Conservation (phyloP, 2,329 filamentous ascomycete species). For the Sclerotinia borealis region DNA sequence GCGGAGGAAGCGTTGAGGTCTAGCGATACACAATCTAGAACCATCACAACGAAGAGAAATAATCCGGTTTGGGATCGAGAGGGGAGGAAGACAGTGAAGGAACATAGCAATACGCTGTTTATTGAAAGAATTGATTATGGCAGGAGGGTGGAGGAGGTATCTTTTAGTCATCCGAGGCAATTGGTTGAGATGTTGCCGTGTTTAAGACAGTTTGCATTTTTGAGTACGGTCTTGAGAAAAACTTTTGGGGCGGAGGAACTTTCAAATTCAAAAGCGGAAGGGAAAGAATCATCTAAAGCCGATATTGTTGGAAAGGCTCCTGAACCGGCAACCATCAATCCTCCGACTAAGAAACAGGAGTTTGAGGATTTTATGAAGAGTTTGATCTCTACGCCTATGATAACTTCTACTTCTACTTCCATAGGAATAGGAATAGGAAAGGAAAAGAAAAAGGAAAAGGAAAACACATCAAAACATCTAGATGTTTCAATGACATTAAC, state of each 20-base stretch:
- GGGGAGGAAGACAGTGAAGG: conserved; percentile 25
- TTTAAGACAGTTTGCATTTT: conserved; percentile 68
- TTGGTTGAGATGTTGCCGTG: conserved; percentile 67
- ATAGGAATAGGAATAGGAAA: too few relatives aligned
- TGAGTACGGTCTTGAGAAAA: conserved; percentile 57
- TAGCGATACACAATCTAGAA: conserved; percentile 45
- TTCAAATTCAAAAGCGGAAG: not conserved
- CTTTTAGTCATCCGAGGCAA: conserved; percentile 74
- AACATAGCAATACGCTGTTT: conserved; percentile 56
- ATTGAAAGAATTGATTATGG: conserved; percentile 70
- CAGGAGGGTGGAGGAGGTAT: conserved; percentile 58
- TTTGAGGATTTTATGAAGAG: conserved; percentile 30
- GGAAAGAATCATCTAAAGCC: not conserved
- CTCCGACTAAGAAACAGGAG: conserved; percentile 25
- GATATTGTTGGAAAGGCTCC: not conserved
- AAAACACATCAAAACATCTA: not conserved
- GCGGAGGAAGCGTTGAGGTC: conserved; percentile 43
- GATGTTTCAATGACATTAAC: conserved; percentile 30
- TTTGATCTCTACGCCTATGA: not conserved
- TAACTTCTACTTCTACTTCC: conserved; percentile 15
- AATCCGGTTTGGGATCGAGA: conserved; percentile 37
- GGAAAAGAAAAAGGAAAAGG: not conserved
- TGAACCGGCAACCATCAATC: not conserved
- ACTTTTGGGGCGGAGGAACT: conserved; percentile 40
- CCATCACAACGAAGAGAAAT: conserved; percentile 44